Base-by-base conservation (phyloP, 1,284 basidiomycete species). In the Ceratobasidium sp. region DNA sequence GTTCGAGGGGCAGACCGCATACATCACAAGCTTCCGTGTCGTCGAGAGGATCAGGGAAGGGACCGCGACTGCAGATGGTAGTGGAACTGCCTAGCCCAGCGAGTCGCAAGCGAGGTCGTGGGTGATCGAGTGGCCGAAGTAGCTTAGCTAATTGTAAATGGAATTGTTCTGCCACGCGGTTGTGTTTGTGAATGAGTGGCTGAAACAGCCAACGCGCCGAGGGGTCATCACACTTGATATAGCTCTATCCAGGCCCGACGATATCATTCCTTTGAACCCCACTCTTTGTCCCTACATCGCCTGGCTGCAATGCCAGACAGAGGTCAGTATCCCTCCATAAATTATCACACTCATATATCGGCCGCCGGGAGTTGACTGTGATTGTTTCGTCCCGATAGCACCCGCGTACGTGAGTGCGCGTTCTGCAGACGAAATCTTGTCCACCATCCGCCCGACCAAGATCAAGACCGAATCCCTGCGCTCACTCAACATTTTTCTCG, bases 361-460 rank as follows among this genome's bases (percentile, higher is more conserved):
- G 7, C 6, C 28, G 63, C 63, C 54, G 49, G 32, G 50, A 41
- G 32, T 41, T 32, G 35, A 58, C 8, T 41, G n/a, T n/a, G n/a
- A n/a, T n/a, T n/a, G n/a, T n/a, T n/a, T n/a, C n/a, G n/a, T n/a
- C n/a, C n/a, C n/a, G n/a, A 13, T 77, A 87, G 87, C 87, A 71
- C 90, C 91, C 5, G 84, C 82, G 62, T 95, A 93, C 82, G 88
- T 96, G 76, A 93, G 91, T 43, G 81, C 88, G 23, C 87, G 89
- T 76, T 93, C 92, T 54, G 94, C 94, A 71, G 92, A 96, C 82
- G 88, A 94, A 73, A 91, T 96, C 78, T 89, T 98, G 64, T 95
- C 93, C 72, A 94, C 96, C 78, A 88, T 95, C 73, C 89, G 94
- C 35, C 94, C 94, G n/a, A 95, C 93, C 75, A 91, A 89, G 79